These are phyloP conservation scores for Phaeotremella skinneri DNA, from an alignment of 768 basidiomycete genomes.

Conservation along the genomic window DNA sequence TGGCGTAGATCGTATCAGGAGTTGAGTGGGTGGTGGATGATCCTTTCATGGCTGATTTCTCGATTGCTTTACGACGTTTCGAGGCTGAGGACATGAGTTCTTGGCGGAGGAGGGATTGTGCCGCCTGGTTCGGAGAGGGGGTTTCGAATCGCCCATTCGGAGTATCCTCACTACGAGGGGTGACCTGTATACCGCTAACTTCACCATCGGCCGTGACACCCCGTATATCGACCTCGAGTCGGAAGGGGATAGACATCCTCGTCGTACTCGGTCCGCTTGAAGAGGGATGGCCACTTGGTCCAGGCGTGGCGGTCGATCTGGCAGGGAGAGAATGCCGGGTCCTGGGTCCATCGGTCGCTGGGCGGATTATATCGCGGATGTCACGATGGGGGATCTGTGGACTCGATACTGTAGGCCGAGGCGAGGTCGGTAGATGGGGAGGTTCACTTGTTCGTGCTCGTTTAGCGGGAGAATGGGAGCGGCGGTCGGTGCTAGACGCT, in stretches of 20 bases:
- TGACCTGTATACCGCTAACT: neutral
- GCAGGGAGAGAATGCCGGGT: neutral
- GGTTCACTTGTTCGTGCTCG: neutral
- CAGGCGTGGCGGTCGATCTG: neutral
- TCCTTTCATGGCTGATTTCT: neutral
- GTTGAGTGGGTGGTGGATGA: conserved; percentile 4
- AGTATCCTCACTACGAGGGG: neutral
- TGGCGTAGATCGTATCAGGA: conserved; percentile 12
- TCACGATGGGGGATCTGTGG: neutral
- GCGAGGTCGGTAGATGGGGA: neutral
- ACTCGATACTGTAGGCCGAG: neutral
- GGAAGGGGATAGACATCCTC: neutral
- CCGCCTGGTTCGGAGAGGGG: neutral
- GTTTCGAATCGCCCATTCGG: neutral
- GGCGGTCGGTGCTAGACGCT: neutral
- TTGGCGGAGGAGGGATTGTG: conserved; percentile 3
- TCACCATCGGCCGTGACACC: neutral
- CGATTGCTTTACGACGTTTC: neutral
- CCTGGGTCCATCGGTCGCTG: neutral
- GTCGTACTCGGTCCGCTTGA: neutral
- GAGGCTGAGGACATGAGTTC: conserved; percentile 1
- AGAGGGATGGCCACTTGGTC: neutral
- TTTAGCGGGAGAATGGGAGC: neutral
- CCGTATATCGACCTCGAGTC: neutral
- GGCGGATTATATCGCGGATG: neutral